These are phyloP conservation scores for Paraphoma sp. DNA, from an alignment of 2,329 filamentous ascomycete genomes.

Conservation along the genomic window DNA sequence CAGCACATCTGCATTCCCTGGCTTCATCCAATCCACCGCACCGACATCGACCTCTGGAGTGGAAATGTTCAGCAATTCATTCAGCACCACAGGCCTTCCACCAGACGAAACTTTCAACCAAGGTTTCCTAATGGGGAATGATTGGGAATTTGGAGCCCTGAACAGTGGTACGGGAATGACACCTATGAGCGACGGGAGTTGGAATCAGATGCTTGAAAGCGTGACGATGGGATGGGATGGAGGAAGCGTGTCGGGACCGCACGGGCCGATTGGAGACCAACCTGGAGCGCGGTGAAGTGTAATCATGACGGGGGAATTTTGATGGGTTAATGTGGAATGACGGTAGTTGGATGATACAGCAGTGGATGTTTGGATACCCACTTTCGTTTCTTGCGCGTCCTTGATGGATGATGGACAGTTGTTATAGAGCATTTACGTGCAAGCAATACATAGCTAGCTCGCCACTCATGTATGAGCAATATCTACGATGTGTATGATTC, in stretches of 20 bases:
- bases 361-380: conserved; percentile 23
- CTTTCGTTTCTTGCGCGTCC: conserved; percentile 14
- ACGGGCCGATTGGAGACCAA: conserved; percentile 20
- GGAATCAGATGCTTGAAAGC: conserved; percentile 46
- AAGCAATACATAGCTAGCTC: not conserved
- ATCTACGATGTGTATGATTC: not conserved
- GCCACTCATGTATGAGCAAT: not conserved
- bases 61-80: conserved; percentile 14
- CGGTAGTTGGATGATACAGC: not conserved
- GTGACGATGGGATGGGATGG: conserved; percentile 44
- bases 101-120: conserved; percentile 22
- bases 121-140: conserved; percentile 31
- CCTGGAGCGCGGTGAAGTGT: conserved; percentile 1
- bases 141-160: conserved; percentile 42
- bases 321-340: not conserved
- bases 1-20: not conserved
- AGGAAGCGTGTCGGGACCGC: not conserved
- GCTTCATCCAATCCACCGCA: conserved; percentile 6
- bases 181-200: conserved; percentile 41
- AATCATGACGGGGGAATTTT: not conserved
- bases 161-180: conserved; percentile 36
- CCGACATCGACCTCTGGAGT: conserved; percentile 1
- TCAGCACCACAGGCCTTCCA: conserved; percentile 7
- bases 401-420: not conserved
- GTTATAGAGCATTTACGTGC: not conserved